Percentiles rank a stretch among this genome's conserved stretches.
Evolutionary conservation across 2,329 filamentous ascomycete genomes (phyloP).

Genomic region (Chaetomium sp.): DNA sequence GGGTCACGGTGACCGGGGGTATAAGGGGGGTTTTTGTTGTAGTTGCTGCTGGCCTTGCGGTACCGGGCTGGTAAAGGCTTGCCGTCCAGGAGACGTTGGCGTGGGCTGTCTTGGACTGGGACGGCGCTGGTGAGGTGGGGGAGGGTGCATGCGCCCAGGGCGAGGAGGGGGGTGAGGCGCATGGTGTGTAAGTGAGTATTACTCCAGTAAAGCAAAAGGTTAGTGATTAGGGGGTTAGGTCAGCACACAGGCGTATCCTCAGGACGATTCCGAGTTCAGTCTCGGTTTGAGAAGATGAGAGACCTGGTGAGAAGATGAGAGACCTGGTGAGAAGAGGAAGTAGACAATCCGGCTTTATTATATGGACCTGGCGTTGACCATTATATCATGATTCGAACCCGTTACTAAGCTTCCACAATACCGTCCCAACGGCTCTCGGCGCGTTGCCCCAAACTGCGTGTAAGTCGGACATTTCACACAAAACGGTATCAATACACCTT

Average conservation of each 20-base stretch:
- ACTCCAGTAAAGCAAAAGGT: neutral
- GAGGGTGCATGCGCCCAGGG: slow-evolving; percentile 20
- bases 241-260: no score
- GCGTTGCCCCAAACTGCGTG: neutral
- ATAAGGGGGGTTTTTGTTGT: slow-evolving; percentile 42
- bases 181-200: slow-evolving; percentile 2
- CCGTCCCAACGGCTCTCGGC: neutral
- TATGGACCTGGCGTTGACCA: no score
- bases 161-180: slow-evolving; percentile 12
- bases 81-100: slow-evolving; percentile 47
- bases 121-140: slow-evolving; percentile 21
- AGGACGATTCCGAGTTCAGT: no score
- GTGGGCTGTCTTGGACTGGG: slow-evolving; percentile 43
- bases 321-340: no score
- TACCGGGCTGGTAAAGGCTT: slow-evolving; percentile 40
- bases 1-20: slow-evolving; percentile 54
- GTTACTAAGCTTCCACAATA: neutral
- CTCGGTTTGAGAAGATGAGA: no score
- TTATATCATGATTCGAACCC: neutral
- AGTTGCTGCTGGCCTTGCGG: slow-evolving; percentile 28
- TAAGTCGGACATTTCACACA: no score
- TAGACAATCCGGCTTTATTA: no score
- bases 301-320: no score
- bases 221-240: neutral
- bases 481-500: no score